Conservation (phyloP, 108 stramenopile genomes). For the Pseudonitzschia delicatissima region DNA sequence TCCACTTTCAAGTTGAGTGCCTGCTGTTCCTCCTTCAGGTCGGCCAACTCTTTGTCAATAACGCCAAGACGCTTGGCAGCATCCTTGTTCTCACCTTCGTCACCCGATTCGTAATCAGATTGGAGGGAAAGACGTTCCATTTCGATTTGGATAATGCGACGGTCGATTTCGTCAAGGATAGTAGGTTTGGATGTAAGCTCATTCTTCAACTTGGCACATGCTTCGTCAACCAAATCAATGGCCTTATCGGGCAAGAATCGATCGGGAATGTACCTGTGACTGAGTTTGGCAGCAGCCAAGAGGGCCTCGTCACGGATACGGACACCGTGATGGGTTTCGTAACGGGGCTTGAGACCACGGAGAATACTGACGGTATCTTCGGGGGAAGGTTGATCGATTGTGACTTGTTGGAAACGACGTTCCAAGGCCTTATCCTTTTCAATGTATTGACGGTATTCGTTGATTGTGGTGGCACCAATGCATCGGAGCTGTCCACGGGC, state of each 20-base stretch:
- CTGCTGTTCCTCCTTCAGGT: conserved; percentile 68
- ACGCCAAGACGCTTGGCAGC: conserved; percentile 56
- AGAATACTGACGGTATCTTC: conserved; percentile 98
- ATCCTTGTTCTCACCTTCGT: conserved; percentile 24
- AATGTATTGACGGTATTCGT: conserved; percentile 96
- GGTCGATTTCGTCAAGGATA: conserved; percentile 89
- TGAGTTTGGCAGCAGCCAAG: conserved; percentile 94
- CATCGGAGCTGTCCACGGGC: conserved; percentile 96
- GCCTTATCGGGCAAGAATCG: conserved; percentile 80
- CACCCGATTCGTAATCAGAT: conserved; percentile 61
- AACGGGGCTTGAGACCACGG: conserved; percentile 94
- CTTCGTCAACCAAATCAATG: conserved; percentile 98
- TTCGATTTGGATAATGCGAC: conserved; percentile 92
- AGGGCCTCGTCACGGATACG: conserved; percentile 97
- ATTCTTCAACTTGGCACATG: conserved; percentile 90
- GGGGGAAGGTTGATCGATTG: conserved; percentile 91
- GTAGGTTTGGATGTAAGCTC: conserved; percentile 83
- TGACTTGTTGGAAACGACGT: conserved; percentile 98
- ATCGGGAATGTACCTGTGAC: conserved; percentile 95
- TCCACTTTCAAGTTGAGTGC: conserved; percentile 81
- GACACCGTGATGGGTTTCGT: conserved; percentile 97
- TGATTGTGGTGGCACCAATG: conserved; percentile 97
- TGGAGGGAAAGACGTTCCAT: conserved; percentile 91
- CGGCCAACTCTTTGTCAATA: conserved; percentile 67
- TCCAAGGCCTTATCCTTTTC: conserved; percentile 99